phyloP scores from a whole-genome alignment of 225 moss, liverwort and hornwort species.

The Bryum argenteum region DNA sequence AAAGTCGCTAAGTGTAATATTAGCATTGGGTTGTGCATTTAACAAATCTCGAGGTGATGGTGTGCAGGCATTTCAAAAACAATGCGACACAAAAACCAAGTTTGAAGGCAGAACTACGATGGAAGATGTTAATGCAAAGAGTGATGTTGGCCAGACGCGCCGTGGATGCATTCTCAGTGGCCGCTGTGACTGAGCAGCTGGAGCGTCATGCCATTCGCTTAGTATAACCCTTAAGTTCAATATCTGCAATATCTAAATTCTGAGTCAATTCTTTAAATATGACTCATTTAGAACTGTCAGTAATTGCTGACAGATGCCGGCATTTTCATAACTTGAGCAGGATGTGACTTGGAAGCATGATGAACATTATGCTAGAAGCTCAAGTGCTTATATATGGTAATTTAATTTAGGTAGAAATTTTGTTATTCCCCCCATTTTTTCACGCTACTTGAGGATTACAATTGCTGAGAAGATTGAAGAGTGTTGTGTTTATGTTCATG shows the following conservation, averaged over 20 bases:
- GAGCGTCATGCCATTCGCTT: constrained; percentile 3
- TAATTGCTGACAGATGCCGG: background rate
- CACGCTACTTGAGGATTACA: background rate
- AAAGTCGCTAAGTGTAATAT: background rate
- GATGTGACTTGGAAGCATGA: background rate
- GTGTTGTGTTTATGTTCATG: background rate
- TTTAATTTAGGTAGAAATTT: background rate
- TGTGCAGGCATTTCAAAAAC: constrained; percentile 63
- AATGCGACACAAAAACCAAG: constrained; percentile 42
- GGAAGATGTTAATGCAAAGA: constrained; percentile 71
- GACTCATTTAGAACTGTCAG: background rate
- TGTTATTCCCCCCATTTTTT: no score
- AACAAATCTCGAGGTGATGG: background rate
- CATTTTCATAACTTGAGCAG: background rate
- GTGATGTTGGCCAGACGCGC: constrained; percentile 60
- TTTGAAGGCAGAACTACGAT: constrained; percentile 61
- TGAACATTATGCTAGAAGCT: background rate
- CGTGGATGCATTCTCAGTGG: constrained; percentile 48
- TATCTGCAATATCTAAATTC: no score
- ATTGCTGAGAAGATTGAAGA: background rate
- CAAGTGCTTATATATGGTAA: background rate
- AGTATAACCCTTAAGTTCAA: background rate
- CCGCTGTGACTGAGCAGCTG: constrained; percentile 46
- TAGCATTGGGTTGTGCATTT: background rate
- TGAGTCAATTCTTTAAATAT: no score